These are phyloP conservation scores for Fraxinus excelsior DNA, from an alignment of 257 asterid species.

Conservation along the genomic window DNA sequence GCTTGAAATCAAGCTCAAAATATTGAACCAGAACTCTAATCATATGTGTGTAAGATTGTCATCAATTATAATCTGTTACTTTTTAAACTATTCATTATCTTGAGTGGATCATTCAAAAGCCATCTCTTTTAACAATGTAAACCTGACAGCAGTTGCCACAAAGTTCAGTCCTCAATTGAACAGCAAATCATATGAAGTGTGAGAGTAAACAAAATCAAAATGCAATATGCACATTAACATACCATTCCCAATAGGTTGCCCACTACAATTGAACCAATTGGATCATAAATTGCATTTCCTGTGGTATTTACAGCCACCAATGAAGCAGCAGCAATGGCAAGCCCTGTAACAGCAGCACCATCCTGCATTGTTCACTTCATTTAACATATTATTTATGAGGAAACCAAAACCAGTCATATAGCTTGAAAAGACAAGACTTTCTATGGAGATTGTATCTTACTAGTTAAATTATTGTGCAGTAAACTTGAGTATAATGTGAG, in stretches of 20 bases:
- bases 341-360: slow-evolving; percentile 99
- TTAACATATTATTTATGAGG: slow-evolving; percentile 18
- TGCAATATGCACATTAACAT: slow-evolving; percentile 10
- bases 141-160: slow-evolving; percentile 2
- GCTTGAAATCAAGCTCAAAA: not conserved
- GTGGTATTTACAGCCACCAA: slow-evolving; percentile 87
- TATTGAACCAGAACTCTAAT: not conserved
- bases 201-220: slow-evolving; percentile 6
- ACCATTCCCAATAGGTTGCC: slow-evolving; percentile 99
- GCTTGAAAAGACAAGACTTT: slow-evolving; percentile 12
- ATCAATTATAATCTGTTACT: not conserved
- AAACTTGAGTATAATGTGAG: slow-evolving; percentile 9
- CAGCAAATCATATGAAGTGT: slow-evolving; percentile 1
- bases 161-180: not conserved
- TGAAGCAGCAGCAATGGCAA: slow-evolving; percentile 91
- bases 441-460: slow-evolving; percentile 19
- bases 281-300: slow-evolving; percentile 96
- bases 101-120: not conserved
- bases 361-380: slow-evolving; percentile 56
- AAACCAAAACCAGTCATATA: slow-evolving; percentile 13
- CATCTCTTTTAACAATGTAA: not conserved
- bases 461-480: not conserved
- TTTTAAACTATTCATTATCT: not conserved
- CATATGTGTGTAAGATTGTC: not conserved
- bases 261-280: slow-evolving; percentile 89